Evolutionary conservation across 805 yeast species (phyloP).

Genomic region (Suhomyces pyralidae): DNA sequence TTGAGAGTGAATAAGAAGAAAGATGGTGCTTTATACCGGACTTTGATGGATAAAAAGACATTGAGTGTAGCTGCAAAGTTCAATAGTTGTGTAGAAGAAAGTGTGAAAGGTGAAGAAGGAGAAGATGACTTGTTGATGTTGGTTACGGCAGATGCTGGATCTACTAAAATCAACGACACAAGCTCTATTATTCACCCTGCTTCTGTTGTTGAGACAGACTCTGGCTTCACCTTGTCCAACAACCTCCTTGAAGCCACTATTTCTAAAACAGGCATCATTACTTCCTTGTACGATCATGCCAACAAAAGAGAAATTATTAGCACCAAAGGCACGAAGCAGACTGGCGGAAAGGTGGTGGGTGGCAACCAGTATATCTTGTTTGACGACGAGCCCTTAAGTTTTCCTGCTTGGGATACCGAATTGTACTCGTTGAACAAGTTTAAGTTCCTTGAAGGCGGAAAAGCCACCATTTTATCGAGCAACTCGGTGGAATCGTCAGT

Average conservation of each 20-base stretch:
- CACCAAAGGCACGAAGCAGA: slow-evolving; percentile 48
- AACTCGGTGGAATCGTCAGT: slow-evolving; percentile 65
- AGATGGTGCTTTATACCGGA: slow-evolving; percentile 15
- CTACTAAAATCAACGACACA: slow-evolving; percentile 12
- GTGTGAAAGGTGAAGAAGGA: neutral
- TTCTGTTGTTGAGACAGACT: slow-evolving; percentile 38
- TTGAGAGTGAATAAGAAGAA: slow-evolving; percentile 36
- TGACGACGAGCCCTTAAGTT: slow-evolving; percentile 86
- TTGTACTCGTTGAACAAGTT: slow-evolving; percentile 77
- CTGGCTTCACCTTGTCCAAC: slow-evolving; percentile 56
- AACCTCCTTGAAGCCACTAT: slow-evolving; percentile 57
- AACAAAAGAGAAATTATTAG: slow-evolving; percentile 66
- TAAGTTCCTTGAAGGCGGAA: slow-evolving; percentile 41
- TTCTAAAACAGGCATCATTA: slow-evolving; percentile 50
- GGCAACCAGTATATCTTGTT: slow-evolving; percentile 81
- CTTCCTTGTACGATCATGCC: slow-evolving; percentile 59
- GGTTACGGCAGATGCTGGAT: slow-evolving; percentile 17
- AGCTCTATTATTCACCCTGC: slow-evolving; percentile 44
- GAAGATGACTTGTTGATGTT: slow-evolving; percentile 15
- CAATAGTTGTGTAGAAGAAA: neutral
- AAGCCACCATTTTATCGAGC: slow-evolving; percentile 39
- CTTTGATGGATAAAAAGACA: slow-evolving; percentile 2
- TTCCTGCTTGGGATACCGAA: slow-evolving; percentile 99
- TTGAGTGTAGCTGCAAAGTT: neutral
- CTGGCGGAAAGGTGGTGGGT: slow-evolving; percentile 38